Evolutionary conservation across 2,329 filamentous ascomycete genomes (phyloP), one percentile per base, ranked within the genome.

Genomic region (Hypoxylon rubiginosum): DNA sequence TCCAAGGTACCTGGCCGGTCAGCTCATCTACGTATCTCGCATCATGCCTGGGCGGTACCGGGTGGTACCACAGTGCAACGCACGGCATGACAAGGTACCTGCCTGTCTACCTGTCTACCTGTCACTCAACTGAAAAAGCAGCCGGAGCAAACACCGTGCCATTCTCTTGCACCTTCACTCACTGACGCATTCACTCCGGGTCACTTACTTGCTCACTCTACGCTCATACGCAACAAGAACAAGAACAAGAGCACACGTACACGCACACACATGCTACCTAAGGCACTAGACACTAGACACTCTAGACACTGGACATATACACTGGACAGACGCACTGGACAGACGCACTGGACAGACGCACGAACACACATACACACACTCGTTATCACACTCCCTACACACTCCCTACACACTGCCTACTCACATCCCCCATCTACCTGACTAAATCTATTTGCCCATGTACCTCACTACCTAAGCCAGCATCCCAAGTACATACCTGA

Each of bases 31-130:
- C 45, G 60, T 66, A 64, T 64, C 53, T 66, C 41, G 43, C 67
- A 41, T 56, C 52, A 66, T 56, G 49, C 19, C 57, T 46, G 51
- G 34, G 51, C 41, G 49, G 71, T 17, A 48, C 46, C 46, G 9
- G 46, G 21, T 8, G 46, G 46, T 72, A 71, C 61, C 70, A 73
- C 72, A 73, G 71, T 74, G 73, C 73, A 71, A 69, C 65, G 65
- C 65, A 67, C 68, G 61, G 66, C 60, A 71, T 55, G 55, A 65
- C 68, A 71, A 72, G 68, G 72, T 73, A 73, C 71, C 66, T 15
- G n/a, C n/a, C n/a, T n/a, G n/a, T n/a, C n/a, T n/a, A n/a, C n/a
- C n/a, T n/a, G n/a, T 43, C n/a, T 73, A 69, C 67, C 55, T 58
- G 46, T 59, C 56, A 67, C 66, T 70, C 45, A 58, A 39, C 43